Evolutionary conservation across 2,329 filamentous ascomycete species (phyloP), one percentile per base, ranked within the genome.

Genomic region (Nigrograna mackinnonii): DNA sequence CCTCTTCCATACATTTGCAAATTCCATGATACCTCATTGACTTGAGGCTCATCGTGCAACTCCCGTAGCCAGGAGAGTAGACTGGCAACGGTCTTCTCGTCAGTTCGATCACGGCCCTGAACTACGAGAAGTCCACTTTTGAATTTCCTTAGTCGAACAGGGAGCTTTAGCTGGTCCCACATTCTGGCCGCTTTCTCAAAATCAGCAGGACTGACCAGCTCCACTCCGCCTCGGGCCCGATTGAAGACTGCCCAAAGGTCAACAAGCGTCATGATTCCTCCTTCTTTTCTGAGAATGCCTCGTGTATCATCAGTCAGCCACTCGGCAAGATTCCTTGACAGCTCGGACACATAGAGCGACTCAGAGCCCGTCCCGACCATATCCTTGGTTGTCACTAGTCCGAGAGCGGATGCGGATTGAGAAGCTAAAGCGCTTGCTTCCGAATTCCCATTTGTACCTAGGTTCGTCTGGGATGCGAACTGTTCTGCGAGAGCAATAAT

Each of bases 51-150:
- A 39, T 77, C 74, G 53, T 89, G 87, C 30, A 94, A 70, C 52
- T 89, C 85, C 43, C 82, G 77, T 47, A 97, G 72, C 91, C 91
- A 97, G 1, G 78, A 71, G 19, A 91, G 71, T 5, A 99, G 69
- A 47, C 87, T 80, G 44, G 80, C 82, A 58, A 96, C 84, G 0
- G 91, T 96, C 58, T 89, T 90, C 58, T 95, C 90, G 63, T 99
- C 94, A 1, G 87, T 96, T 48, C 90, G 83, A 59, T 96, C 91
- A 37, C 83, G 81, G 39, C 88, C 84, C 68, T 97, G 94, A 12
- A 96, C 92, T 1, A 96, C 94, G 57, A 96, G 81, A n/a, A 97
- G 83, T 0, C 94, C 94, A 56, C 89, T 95, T 64, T 89, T 92
- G 74, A 99, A 97, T 17, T 86, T 86, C 33, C 94, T 82, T 20